phyloP scores from a whole-genome alignment of 306 rosid genomes.

The Malus sylvestris region DNA sequence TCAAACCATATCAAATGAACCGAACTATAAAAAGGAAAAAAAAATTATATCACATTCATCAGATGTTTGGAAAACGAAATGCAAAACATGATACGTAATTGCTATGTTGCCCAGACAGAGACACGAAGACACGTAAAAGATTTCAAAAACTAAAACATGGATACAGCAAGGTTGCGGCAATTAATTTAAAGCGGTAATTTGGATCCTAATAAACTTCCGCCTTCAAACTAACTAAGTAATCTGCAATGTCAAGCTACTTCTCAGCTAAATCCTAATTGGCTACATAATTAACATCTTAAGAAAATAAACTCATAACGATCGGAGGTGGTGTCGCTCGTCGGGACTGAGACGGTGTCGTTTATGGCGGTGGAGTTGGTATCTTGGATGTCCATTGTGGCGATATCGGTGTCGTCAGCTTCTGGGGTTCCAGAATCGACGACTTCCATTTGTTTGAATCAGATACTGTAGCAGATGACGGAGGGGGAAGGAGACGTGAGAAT shows the following conservation, averaged over 20 bases:
- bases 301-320: neutral
- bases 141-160: too few species aligned
- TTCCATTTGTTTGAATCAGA: neutral
- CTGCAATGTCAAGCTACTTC: neutral
- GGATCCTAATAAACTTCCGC: neutral
- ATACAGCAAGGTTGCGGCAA: too few species aligned
- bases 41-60: neutral
- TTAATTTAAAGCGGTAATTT: too few species aligned
- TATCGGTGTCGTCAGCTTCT: slow-evolving; percentile 7
- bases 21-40: too few species aligned
- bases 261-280: neutral
- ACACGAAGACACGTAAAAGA: neutral
- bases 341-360: slow-evolving; percentile 19
- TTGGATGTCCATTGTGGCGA: slow-evolving; percentile 12
- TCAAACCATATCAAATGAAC: neutral
- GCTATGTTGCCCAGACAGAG: neutral
- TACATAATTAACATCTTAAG: neutral
- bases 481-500: neutral
- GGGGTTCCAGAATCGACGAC: slow-evolving; percentile 3
- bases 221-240: neutral
- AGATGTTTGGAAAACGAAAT: neutral
- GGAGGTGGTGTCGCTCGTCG: slow-evolving; percentile 13
- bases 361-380: slow-evolving; percentile 6
- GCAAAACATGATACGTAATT: neutral
- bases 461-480: neutral